Conservation (phyloP, 176 grass and related monocot species). For the Avena atlantica region DNA sequence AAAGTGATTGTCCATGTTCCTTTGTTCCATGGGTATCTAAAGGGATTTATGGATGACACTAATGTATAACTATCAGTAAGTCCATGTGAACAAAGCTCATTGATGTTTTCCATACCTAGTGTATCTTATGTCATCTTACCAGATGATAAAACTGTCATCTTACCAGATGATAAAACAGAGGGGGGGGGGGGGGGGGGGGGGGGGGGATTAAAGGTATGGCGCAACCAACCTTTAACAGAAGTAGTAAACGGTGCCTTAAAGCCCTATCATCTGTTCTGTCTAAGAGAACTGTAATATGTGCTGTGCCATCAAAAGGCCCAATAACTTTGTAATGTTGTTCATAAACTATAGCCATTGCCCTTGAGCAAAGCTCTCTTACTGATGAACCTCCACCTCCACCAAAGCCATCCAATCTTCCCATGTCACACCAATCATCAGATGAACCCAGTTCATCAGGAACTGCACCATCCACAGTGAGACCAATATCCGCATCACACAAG, state of each 20-base stretch:
- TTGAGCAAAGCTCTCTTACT: constrained; percentile 96
- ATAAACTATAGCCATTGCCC: constrained; percentile 99
- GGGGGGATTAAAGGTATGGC: not conserved
- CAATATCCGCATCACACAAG: constrained; percentile 96
- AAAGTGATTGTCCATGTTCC: constrained; percentile 6
- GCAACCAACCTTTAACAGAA: constrained; percentile 76
- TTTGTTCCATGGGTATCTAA: constrained; percentile 17
- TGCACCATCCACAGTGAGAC: constrained; percentile 95
- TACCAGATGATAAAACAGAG: constrained; percentile 26
- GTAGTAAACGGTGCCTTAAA: constrained; percentile 83
- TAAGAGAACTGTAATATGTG: constrained; percentile 96
- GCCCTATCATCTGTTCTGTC: constrained; percentile 96
- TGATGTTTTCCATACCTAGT: constrained; percentile 26
- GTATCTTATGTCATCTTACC: constrained; percentile 32
- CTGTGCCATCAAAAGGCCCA: constrained; percentile 92
- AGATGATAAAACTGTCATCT: constrained; percentile 24
- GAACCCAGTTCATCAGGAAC: constrained; percentile 96
- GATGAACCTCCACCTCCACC: constrained; percentile 94
- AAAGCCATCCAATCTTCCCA: constrained; percentile 99
- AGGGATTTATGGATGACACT: constrained; percentile 32
- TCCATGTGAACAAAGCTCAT: constrained; percentile 20
- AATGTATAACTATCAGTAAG: constrained; percentile 9
- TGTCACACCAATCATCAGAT: constrained; percentile 99
- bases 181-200: too few relatives aligned
- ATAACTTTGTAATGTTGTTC: constrained; percentile 93